phyloP scores from a whole-genome alignment of 805 yeast species.

The Zygoascus tannicola region DNA sequence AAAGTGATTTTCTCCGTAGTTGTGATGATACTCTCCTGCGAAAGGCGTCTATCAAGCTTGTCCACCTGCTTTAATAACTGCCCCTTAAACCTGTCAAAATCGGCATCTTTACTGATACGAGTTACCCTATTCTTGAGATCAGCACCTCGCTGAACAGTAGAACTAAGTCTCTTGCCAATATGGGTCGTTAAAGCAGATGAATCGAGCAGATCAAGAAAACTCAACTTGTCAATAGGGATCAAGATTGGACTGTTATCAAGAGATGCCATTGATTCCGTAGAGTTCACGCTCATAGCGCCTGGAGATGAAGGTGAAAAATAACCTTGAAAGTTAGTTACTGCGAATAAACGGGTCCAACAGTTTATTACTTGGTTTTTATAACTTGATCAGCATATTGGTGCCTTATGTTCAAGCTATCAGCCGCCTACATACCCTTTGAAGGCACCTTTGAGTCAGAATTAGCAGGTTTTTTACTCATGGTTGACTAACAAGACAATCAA shows the following conservation, averaged over 20 bases:
- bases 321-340: no score
- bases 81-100: constrained; percentile 24
- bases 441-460: no score
- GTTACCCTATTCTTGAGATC: constrained; percentile 22
- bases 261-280: constrained; percentile 14
- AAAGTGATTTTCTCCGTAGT: constrained; percentile 72
- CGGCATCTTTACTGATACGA: constrained; percentile 21
- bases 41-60: constrained; percentile 23
- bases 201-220: constrained; percentile 28
- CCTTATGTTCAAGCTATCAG: no score
- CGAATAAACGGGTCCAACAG: no score
- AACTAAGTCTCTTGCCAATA: constrained; percentile 19
- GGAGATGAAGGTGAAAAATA: constrained; percentile 8
- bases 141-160: constrained; percentile 18
- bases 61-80: constrained; percentile 22
- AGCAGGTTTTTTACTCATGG: no score
- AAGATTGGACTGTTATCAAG: constrained; percentile 13
- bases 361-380: no score
- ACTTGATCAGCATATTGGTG: no score
- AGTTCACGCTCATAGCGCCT: constrained; percentile 8
- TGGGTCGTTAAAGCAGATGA: constrained; percentile 24
- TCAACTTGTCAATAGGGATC: constrained; percentile 22
- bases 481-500: no score
- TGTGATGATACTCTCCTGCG: constrained; percentile 22
- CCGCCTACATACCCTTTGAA: no score